Evolutionary conservation across 495 filamentous ascomycete species (phyloP).

Genomic region (Podospora tetraspora): DNA sequence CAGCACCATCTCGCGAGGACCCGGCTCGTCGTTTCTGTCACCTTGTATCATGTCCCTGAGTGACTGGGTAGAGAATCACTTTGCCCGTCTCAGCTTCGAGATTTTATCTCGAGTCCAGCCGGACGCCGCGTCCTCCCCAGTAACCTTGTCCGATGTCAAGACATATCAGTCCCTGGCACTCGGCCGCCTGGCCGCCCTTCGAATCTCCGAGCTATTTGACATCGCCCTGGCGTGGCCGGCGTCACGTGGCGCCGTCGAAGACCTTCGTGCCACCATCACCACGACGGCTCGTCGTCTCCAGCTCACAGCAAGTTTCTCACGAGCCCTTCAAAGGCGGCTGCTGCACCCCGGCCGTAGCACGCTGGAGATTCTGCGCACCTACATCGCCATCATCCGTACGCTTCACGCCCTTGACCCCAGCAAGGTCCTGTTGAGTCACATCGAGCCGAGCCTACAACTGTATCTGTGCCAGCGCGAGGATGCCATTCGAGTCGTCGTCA

Average conservation of each 20-base stretch:
- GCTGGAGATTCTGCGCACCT: slow-evolving; percentile 78
- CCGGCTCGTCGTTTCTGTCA: slow-evolving; percentile 43
- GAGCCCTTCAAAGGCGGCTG: slow-evolving; percentile 62
- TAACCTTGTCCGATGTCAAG: slow-evolving; percentile 58
- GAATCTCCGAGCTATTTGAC: slow-evolving; percentile 80
- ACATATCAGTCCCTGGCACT: slow-evolving; percentile 79
- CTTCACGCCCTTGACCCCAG: slow-evolving; percentile 88
- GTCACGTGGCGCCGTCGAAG: slow-evolving; percentile 76
- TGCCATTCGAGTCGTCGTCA: slow-evolving; percentile 79
- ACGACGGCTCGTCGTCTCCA: slow-evolving; percentile 52
- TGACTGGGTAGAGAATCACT: slow-evolving; percentile 69
- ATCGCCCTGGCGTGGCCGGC: slow-evolving; percentile 80
- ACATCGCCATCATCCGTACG: slow-evolving; percentile 86
- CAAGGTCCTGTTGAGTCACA: slow-evolving; percentile 81
- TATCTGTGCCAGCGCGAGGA: slow-evolving; percentile 95
- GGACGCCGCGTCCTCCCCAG: slow-evolving; percentile 23
- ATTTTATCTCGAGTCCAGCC: slow-evolving; percentile 44
- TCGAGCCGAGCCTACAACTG: slow-evolving; percentile 73
- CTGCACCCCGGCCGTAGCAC: slow-evolving; percentile 88
- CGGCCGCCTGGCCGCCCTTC: slow-evolving; percentile 68
- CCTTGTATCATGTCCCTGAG: slow-evolving; percentile 52
- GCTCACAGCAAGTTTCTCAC: slow-evolving; percentile 68
- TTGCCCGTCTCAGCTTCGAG: slow-evolving; percentile 60
- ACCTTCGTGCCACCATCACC: slow-evolving; percentile 53
- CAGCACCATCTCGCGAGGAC: slow-evolving; percentile 20